Conservation (phyloP, 192 early-diverging fungal species). For the Tieghemiomyces parasiticus region DNA sequence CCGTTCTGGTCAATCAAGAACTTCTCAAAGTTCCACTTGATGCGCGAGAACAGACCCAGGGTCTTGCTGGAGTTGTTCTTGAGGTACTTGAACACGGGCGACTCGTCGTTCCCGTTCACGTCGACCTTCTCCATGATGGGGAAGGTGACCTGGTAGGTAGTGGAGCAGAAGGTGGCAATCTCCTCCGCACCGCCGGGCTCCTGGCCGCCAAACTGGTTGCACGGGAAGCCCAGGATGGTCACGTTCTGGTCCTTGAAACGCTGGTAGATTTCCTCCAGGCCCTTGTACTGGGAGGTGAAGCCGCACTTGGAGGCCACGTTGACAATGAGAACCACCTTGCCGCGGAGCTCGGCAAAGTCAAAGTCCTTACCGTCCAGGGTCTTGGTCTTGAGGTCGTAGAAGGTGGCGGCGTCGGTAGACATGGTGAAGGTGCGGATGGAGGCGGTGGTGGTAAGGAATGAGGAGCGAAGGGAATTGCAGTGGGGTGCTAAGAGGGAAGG, state of each 20-base stretch:
- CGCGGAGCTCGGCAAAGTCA: slow-evolving; percentile 36
- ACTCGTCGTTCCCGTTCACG: slow-evolving; percentile 57
- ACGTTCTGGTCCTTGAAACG: slow-evolving; percentile 54
- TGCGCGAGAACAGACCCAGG: slow-evolving; percentile 30
- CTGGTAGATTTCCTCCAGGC: slow-evolving; percentile 50
- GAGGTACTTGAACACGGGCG: slow-evolving; percentile 44
- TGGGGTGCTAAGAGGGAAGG: neutral
- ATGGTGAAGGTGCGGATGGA: slow-evolving; percentile 14
- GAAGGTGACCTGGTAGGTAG: slow-evolving; percentile 69
- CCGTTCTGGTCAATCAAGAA: slow-evolving; percentile 56
- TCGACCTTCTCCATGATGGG: slow-evolving; percentile 79
- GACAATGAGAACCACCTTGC: slow-evolving; percentile 71
- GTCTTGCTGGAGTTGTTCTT: slow-evolving; percentile 37
- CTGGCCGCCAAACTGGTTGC: slow-evolving; percentile 74
- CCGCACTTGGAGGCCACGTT: slow-evolving; percentile 90
- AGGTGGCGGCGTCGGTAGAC: slow-evolving; percentile 22
- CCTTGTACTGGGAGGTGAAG: slow-evolving; percentile 64
- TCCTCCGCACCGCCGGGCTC: slow-evolving; percentile 33
- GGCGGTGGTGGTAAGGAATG: slow-evolving; percentile 10
- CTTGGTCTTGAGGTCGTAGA: slow-evolving; percentile 35
- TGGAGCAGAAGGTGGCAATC: slow-evolving; percentile 35
- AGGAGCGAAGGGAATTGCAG: neutral
- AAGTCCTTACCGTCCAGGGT: slow-evolving; percentile 32
- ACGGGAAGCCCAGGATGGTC: slow-evolving; percentile 79
- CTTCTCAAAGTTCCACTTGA: slow-evolving; percentile 85